Evolutionary conservation across 116 monocot genomes (phyloP).

Genomic region (Posidonia oceanica): DNA sequence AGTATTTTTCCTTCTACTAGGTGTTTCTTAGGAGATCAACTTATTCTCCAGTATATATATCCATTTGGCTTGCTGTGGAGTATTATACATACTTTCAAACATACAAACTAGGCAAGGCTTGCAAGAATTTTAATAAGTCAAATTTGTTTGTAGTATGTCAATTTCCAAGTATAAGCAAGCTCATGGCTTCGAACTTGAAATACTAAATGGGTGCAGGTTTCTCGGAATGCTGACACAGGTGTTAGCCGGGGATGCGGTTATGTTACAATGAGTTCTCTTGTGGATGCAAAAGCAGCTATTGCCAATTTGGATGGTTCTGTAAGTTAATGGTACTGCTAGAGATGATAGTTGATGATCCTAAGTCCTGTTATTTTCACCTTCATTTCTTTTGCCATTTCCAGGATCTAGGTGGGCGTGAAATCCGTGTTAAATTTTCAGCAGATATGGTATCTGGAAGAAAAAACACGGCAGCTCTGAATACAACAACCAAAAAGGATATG

Average conservation of each 20-base stretch:
- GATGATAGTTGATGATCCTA: background rate
- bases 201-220: conserved; percentile 35
- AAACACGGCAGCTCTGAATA: conserved; percentile 30
- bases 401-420: conserved; percentile 68
- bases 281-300: conserved; percentile 66
- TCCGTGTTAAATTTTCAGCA: conserved; percentile 66
- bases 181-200: background rate
- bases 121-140: no score
- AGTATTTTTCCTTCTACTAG: no score
- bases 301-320: conserved; percentile 65
- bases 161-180: background rate
- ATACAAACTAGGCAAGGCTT: no score
- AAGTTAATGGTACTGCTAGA: conserved; percentile 13
- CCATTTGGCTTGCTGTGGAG: no score
- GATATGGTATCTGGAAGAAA: conserved; percentile 47
- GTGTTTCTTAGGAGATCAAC: no score
- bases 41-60: no score
- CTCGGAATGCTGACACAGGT: conserved; percentile 50
- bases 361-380: background rate
- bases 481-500: conserved; percentile 37
- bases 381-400: conserved; percentile 8
- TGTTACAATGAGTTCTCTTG: conserved; percentile 59
- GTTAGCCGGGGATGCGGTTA: conserved; percentile 65
- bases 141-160: no score
- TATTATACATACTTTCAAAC: no score